Base-by-base conservation (phyloP, 1,284 basidiomycete species). In the Rhodotorula sp. region DNA sequence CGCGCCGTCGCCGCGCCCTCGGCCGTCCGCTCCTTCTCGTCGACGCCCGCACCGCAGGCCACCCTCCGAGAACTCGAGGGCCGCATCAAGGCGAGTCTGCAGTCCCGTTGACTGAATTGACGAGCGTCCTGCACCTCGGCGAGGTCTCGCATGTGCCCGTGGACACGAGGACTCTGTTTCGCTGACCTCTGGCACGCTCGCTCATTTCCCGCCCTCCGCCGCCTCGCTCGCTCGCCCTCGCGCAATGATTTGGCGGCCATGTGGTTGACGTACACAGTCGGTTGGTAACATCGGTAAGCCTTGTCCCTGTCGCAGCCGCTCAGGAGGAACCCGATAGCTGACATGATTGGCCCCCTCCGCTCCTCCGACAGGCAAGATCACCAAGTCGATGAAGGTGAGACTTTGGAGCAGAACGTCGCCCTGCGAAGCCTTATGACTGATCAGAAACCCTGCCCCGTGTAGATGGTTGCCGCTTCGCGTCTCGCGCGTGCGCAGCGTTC, bases 21-120 rank as follows among this genome's bases (percentile, higher is more conserved):
- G 50, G 58, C 64, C 52, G 66, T 67, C 56, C 87, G 82, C 85
- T 86, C 87, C 78, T 87, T 85, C 63, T 87, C 89, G 59, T 80
- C 85, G 75, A 84, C 85, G 80, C 87, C 90, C 77, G 87, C 90
- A 77, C 93, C 93, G 82, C 94, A 95, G 92, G 95, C 94, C 62
- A 97, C 95, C 71, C 89, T 99, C 77, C 90, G 94, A 80, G 95
- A 99, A 85, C 91, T 98, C 80, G 97, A 99, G 85, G 84, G 92
- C 82, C 90, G 95, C 78, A 87, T 95, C 84, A 97, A 98, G 88
- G 97, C 93, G 69, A 38, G 56, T 57, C 26, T 16, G 23, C 52
- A n/a, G 26, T 15, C 15, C 52, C 2, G 2, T 5, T 14, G 15
- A 6, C 52, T 26, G 23, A 16, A 31, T 26, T 55, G 23, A 15